phyloP scores from a whole-genome alignment of 805 yeast species.

The Candida silvicultrix region DNA sequence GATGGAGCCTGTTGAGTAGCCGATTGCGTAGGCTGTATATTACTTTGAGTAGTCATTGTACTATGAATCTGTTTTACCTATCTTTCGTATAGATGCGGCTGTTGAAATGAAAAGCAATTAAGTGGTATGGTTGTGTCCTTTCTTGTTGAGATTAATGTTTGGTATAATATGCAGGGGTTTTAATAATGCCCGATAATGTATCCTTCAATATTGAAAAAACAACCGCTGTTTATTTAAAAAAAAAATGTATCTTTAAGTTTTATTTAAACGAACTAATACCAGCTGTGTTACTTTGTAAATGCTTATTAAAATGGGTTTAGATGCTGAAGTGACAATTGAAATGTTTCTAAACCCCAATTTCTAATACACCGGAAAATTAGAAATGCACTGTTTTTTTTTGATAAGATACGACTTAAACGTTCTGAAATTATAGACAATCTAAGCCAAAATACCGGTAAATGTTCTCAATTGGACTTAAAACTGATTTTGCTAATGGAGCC shows the following conservation, averaged over 20 bases:
- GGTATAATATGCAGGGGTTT: background rate
- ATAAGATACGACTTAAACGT: background rate
- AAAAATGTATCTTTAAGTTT: too few relatives aligned
- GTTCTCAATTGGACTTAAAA: background rate
- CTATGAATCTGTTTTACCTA: too few relatives aligned
- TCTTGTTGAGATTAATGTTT: too few relatives aligned
- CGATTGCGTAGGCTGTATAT: slow-evolving; percentile 1
- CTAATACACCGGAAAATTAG: background rate
- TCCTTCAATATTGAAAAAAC: background rate
- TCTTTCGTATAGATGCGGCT: too few relatives aligned
- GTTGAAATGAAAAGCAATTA: background rate
- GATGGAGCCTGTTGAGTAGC: slow-evolving; percentile 5
- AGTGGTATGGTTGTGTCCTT: background rate
- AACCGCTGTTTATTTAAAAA: background rate
- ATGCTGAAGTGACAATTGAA: too few relatives aligned
- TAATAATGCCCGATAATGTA: background rate
- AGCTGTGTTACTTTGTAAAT: too few relatives aligned
- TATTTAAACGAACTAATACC: too few relatives aligned
- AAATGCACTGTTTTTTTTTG: background rate
- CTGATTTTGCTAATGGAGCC: too few relatives aligned
- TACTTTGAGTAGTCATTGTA: background rate
- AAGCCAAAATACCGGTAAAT: too few relatives aligned
- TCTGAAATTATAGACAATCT: background rate
- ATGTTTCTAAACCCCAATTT: background rate
- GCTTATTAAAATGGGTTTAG: too few relatives aligned